Conservation (phyloP, 495 filamentous ascomycete species). For the Oidiodendron maius region DNA sequence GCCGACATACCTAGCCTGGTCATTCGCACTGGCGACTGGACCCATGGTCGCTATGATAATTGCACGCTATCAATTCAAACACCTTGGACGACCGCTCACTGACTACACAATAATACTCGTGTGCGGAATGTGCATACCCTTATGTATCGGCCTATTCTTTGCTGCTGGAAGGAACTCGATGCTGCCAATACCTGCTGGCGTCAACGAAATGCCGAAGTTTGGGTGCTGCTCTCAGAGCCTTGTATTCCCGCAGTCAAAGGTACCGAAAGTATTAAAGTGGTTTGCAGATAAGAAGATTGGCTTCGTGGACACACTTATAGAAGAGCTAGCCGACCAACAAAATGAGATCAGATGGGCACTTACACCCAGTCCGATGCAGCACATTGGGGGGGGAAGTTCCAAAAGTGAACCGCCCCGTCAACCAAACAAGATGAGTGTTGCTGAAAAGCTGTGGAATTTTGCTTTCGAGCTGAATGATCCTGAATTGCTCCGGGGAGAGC, state of each 20-base stretch:
- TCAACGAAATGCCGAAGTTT: conserved; percentile 5
- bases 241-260: background rate
- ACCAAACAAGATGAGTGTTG: conserved; percentile 1
- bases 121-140: conserved; percentile 4
- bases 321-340: conserved; percentile 22
- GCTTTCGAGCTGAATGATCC: conserved; percentile 8
- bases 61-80: conserved; percentile 3
- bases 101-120: background rate
- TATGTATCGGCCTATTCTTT: conserved; percentile 1
- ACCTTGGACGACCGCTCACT: background rate
- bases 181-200: background rate
- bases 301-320: conserved; percentile 19
- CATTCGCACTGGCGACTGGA: background rate
- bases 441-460: conserved; percentile 13
- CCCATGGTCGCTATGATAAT: background rate
- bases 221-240: conserved; percentile 8
- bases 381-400: conserved; percentile 34
- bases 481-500: too few relatives aligned
- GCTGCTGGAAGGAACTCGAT: conserved; percentile 6
- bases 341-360: conserved; percentile 37
- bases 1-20: conserved; percentile 6
- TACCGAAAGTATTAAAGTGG: conserved; percentile 4
- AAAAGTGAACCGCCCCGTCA: conserved; percentile 6
- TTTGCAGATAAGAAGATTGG: conserved; percentile 5
- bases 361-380: conserved; percentile 45